Evolutionary conservation across 192 early-diverging fungal genomes (phyloP), one percentile per base, ranked within the genome.

Genomic region (Podila epigama): DNA sequence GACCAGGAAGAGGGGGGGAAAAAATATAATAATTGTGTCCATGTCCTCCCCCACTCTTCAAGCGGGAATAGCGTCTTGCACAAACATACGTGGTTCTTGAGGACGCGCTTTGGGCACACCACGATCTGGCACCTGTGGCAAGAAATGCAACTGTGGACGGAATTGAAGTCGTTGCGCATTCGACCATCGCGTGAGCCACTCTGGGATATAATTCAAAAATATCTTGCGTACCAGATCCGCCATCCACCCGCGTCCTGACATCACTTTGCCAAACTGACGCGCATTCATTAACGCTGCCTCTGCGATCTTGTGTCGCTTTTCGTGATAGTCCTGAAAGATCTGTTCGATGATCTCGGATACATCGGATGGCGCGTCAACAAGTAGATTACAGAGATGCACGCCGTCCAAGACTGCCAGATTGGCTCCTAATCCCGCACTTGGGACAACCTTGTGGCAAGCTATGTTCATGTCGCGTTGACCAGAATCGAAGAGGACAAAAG

Each of bases 171-270:
- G 59, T 28, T 77, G 60, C 0, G 25, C 54, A 39, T 77, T 77
- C n/a, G 60, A 57, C 55, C 44, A 60, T 2, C 66, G 65, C 1
- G 60, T 68, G 48, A 68, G 55, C 73, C 73, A 77, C 18, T 53
- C 73, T 6, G 73, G 73, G 20, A 77, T 68, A 44, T 64, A 77
- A 28, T 77, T 77, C 37, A 77, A 63, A 37, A 77, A 77, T 20
- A 77, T 18, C 37, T 77, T 77, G 53, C 73, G 73, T 9, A 68
- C 60, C 27, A 63, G 13, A 3, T 77, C 73, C 4, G 65, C n/a
- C 1, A 68, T 27, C 7, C 58, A 56, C 11, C 73, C 66, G 28
- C 65, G 37, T 9, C 42, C 56, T 22, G 55, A 57, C 65, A 67
- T 67, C 55, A 67, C 55, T 16, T 67, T 67, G 9, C 65, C 65